phyloP scores from a whole-genome alignment of 2,329 filamentous ascomycete genomes.

The Beauveria medogensis region DNA sequence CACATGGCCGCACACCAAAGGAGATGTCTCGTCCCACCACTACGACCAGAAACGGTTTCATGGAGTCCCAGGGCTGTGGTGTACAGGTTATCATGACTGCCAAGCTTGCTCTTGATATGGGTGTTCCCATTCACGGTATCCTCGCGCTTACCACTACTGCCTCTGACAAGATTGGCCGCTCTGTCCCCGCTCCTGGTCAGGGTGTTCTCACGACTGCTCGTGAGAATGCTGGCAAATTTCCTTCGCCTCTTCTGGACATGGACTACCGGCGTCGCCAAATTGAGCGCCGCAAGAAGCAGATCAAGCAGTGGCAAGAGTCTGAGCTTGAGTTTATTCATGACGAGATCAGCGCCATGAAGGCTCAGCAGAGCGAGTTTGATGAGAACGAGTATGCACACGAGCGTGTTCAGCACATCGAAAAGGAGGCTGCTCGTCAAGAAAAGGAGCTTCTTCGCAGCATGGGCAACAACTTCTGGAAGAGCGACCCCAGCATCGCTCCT shows the following conservation, averaged over 20 bases:
- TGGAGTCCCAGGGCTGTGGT: slow-evolving; percentile 98
- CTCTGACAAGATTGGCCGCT: slow-evolving; percentile 98
- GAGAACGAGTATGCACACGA: slow-evolving; percentile 81
- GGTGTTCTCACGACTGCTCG: slow-evolving; percentile 94
- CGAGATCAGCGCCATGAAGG: slow-evolving; percentile 85
- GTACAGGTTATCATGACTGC: slow-evolving; percentile 98
- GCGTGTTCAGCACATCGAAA: slow-evolving; percentile 78
- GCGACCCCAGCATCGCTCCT: slow-evolving; percentile 85
- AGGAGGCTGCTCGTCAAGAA: slow-evolving; percentile 77
- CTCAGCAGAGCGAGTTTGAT: slow-evolving; percentile 64
- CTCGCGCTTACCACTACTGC: slow-evolving; percentile 90
- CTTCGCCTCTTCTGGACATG: slow-evolving; percentile 91
- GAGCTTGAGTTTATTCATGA: slow-evolving; percentile 90
- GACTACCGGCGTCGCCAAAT: slow-evolving; percentile 95
- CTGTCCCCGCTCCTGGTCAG: slow-evolving; percentile 90
- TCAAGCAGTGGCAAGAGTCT: slow-evolving; percentile 93
- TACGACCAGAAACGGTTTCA: slow-evolving; percentile 94
- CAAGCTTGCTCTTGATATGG: slow-evolving; percentile 93
- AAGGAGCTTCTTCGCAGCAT: slow-evolving; percentile 88
- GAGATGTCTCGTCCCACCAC: slow-evolving; percentile 98
- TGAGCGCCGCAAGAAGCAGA: slow-evolving; percentile 85
- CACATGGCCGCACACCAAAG: slow-evolving; percentile 84
- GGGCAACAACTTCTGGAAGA: slow-evolving; percentile 99
- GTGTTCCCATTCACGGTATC: slow-evolving; percentile 93
- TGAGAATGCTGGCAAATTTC: slow-evolving; percentile 84